A percentile compares a stretch with the other conserved stretches of the same genome.
Evolutionary conservation across 2,329 filamentous ascomycete species (phyloP).

Genomic region (Fusarium citri): DNA sequence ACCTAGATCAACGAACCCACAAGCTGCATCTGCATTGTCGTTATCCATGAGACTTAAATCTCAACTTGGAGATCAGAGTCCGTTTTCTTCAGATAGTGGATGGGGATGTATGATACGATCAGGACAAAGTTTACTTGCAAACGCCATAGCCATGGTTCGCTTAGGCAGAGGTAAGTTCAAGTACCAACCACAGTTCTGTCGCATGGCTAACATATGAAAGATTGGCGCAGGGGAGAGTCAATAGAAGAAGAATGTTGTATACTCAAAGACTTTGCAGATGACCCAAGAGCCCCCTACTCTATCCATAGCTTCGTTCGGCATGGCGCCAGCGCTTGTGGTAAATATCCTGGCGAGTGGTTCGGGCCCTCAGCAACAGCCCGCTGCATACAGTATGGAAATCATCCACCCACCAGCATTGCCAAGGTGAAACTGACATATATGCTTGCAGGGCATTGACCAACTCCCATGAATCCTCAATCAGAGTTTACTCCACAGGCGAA

Average conservation of each 20-base stretch:
- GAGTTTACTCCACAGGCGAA: slow-evolving; percentile 90
- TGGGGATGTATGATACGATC: slow-evolving; percentile 99
- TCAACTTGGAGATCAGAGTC: slow-evolving; percentile 79
- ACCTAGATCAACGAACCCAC: slow-evolving; percentile 79
- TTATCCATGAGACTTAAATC: slow-evolving; percentile 86
- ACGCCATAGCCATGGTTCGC: slow-evolving; percentile 77
- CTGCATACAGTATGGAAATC: slow-evolving; percentile 84
- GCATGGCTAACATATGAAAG: slow-evolving; percentile 53
- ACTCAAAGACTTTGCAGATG: slow-evolving; percentile 86
- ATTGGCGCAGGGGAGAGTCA: slow-evolving; percentile 77
- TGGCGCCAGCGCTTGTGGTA: slow-evolving; percentile 87
- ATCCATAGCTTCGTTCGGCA: slow-evolving; percentile 94
- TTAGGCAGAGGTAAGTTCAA: slow-evolving; percentile 78
- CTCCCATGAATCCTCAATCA: slow-evolving; percentile 71
- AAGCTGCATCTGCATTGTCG: slow-evolving; percentile 77
- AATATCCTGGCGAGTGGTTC: slow-evolving; percentile 98
- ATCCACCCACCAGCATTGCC: not conserved
- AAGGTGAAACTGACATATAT: slow-evolving; percentile 6
- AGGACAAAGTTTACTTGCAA: slow-evolving; percentile 91
- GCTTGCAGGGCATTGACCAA: slow-evolving; percentile 76
- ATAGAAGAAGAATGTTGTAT: slow-evolving; percentile 74
- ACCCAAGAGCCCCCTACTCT: slow-evolving; percentile 87
- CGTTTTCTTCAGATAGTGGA: slow-evolving; percentile 92
- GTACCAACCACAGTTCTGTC: not conserved
- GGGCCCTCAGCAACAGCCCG: slow-evolving; percentile 95